These are phyloP conservation scores for Leccinum pallidistipes DNA, from an alignment of 1,284 basidiomycete species.

Conservation along the genomic window DNA sequence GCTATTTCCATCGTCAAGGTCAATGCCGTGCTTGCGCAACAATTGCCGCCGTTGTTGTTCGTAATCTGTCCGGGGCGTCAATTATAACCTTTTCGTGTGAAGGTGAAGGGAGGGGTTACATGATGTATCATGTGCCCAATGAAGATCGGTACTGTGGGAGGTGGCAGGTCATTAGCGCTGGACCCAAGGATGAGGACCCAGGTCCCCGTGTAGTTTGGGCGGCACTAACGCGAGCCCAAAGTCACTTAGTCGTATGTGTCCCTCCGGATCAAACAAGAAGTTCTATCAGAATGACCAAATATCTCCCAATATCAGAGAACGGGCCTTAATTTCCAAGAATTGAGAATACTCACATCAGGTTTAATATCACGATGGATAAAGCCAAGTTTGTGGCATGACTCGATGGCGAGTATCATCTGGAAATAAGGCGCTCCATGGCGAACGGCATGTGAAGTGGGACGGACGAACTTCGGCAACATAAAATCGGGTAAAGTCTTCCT, in stretches of 20 bases:
- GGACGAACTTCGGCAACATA: constrained; percentile 85
- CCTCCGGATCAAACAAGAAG: constrained; percentile 90
- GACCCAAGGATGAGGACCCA: constrained; percentile 14
- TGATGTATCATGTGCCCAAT: constrained; percentile 91
- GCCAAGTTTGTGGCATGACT: constrained; percentile 91
- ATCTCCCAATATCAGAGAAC: constrained; percentile 28
- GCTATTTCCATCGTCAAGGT: constrained; percentile 79
- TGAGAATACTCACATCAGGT: constrained; percentile 67
- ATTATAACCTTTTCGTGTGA: constrained; percentile 24
- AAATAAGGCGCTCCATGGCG: constrained; percentile 26
- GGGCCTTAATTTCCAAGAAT: constrained; percentile 35
- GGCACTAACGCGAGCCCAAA: constrained; percentile 88
- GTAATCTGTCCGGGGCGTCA: constrained; percentile 62
- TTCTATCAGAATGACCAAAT: constrained; percentile 58
- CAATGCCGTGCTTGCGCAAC: constrained; percentile 91
- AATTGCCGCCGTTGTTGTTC: constrained; percentile 90
- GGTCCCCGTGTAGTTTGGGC: constrained; percentile 24
- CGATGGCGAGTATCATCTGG: constrained; percentile 94
- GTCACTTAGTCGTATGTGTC: constrained; percentile 94
- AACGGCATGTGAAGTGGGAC: constrained; percentile 24
- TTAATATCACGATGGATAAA: constrained; percentile 99
- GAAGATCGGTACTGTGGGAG: constrained; percentile 68
- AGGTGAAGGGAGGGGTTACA: constrained; percentile 45
- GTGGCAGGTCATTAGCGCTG: constrained; percentile 22
- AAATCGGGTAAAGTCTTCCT: constrained; percentile 92